These are phyloP conservation scores for Malus hybrid DNA, from an alignment of 331 rosid species.

Conservation along the genomic window DNA sequence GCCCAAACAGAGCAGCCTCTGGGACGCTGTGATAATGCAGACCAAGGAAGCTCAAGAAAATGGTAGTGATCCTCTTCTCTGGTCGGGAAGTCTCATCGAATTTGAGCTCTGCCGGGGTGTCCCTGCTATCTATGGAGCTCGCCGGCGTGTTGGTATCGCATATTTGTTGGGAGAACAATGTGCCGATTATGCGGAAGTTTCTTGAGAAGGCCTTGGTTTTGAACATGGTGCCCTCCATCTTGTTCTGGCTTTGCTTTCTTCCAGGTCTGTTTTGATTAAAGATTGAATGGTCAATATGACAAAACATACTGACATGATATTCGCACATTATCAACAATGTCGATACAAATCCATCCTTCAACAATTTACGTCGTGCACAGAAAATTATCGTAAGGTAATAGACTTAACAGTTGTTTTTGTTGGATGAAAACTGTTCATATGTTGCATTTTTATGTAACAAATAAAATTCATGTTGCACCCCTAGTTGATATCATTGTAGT, in stretches of 20 bases:
- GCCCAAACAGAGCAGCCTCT: not conserved
- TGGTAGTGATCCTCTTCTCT: slow-evolving; percentile 9
- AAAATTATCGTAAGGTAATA: too few relatives aligned
- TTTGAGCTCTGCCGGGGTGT: not conserved
- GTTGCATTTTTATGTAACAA: too few relatives aligned
- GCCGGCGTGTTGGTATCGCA: not conserved
- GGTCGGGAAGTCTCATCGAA: slow-evolving; percentile 8
- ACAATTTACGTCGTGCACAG: too few relatives aligned
- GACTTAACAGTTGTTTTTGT: too few relatives aligned
- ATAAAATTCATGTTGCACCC: too few relatives aligned
- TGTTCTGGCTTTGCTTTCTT: slow-evolving; percentile 15
- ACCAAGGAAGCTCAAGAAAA: slow-evolving; percentile 7
- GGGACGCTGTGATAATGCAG: not conserved
- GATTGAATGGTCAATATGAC: too few relatives aligned
- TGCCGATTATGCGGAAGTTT: slow-evolving; percentile 12
- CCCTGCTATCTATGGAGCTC: slow-evolving; percentile 1
- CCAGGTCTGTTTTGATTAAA: not conserved
- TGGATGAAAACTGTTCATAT: too few relatives aligned
- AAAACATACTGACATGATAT: too few relatives aligned
- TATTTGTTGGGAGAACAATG: slow-evolving; percentile 15
- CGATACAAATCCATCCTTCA: too few relatives aligned
- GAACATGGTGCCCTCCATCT: slow-evolving; percentile 13
- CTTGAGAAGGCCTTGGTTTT: slow-evolving; percentile 2
- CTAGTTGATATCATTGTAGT: too few relatives aligned
- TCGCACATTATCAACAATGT: too few relatives aligned